These are phyloP conservation scores for Cyclanthera cordifolia DNA, from an alignment of 306 rosid species.

Conservation along the genomic window DNA sequence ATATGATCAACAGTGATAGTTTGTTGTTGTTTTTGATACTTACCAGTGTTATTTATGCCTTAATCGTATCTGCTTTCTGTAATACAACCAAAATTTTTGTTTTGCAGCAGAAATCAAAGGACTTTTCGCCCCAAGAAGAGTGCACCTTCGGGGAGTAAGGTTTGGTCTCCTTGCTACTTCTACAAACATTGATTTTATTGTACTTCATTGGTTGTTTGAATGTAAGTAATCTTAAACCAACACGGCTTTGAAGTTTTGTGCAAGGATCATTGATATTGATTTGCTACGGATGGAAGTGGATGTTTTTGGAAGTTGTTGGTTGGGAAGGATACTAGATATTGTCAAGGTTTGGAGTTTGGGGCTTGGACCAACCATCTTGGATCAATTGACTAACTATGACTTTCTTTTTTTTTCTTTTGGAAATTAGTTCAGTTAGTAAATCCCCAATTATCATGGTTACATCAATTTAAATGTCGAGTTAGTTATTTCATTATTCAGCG, in stretches of 20 bases:
- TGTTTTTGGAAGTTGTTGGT: not conserved
- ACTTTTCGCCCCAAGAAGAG: slow-evolving; percentile 97
- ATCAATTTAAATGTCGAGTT: not conserved
- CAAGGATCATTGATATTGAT: not conserved
- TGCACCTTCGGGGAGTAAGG: slow-evolving; percentile 99
- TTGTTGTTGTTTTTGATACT: not conserved
- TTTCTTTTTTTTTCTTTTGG: not conserved
- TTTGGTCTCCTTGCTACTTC: slow-evolving; percentile 23
- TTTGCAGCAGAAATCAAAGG: slow-evolving; percentile 75
- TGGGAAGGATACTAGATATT: not conserved
- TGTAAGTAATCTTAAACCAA: not conserved
- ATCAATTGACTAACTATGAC: not conserved
- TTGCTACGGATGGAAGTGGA: not conserved
- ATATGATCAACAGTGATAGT: not conserved
- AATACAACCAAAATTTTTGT: slow-evolving; percentile 14
- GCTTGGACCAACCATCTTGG: not conserved
- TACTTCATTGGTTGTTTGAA: slow-evolving; percentile 1
- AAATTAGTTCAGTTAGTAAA: not conserved
- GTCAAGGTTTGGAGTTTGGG: not conserved
- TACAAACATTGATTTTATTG: not conserved
- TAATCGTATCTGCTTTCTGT: not conserved
- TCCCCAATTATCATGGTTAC: not conserved
- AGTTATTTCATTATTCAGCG: not conserved
- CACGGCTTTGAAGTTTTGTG: not conserved
- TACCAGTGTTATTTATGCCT: not conserved